Evolutionary conservation across 768 basidiomycete genomes (phyloP).

Genomic region (Clitopilus hobsonii): DNA sequence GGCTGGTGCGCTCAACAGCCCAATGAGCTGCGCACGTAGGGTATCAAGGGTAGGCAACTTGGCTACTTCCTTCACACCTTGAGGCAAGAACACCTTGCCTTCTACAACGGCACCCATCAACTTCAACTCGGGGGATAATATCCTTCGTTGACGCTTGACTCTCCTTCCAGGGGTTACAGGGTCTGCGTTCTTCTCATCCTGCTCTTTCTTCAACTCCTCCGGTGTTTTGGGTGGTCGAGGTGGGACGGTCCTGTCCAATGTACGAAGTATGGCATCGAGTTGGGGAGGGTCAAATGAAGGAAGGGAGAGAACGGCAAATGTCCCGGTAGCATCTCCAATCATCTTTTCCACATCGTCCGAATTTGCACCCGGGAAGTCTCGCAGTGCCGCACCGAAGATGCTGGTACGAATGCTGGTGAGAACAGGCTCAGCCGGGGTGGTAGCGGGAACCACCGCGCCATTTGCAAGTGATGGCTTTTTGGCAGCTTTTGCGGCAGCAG

Average conservation of each 20-base stretch:
- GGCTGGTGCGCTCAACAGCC: conserved; percentile 72
- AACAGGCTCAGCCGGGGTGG: conserved; percentile 34
- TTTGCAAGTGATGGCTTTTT: conserved; percentile 32
- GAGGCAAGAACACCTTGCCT: conserved; percentile 59
- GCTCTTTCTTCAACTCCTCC: conserved; percentile 44
- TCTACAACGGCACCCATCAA: conserved; percentile 81
- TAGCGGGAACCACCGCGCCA: conserved; percentile 7
- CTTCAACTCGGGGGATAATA: conserved; percentile 59
- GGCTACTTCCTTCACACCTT: conserved; percentile 57
- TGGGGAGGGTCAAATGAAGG: conserved; percentile 71
- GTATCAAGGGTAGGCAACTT: conserved; percentile 76
- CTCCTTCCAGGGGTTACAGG: conserved; percentile 68
- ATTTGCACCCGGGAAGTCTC: conserved; percentile 53
- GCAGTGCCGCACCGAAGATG: conserved; percentile 74
- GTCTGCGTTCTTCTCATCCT: conserved; percentile 55
- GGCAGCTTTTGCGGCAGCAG: conserved; percentile 40
- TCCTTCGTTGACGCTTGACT: conserved; percentile 52
- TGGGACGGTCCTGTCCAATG: conserved; percentile 64
- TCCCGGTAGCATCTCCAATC: conserved; percentile 52
- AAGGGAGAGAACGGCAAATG: conserved; percentile 60
- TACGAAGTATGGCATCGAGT: conserved; percentile 59
- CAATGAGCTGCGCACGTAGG: conserved; percentile 79
- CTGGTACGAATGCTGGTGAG: conserved; percentile 73
- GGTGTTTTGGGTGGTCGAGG: conserved; percentile 47
- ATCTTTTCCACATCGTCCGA: conserved; percentile 43